Percentiles rank a stretch among this genome's conserved stretches.
These are phyloP conservation scores for Diplodia mutila DNA, from an alignment of 2,329 filamentous ascomycete genomes.

Conservation along the genomic window DNA sequence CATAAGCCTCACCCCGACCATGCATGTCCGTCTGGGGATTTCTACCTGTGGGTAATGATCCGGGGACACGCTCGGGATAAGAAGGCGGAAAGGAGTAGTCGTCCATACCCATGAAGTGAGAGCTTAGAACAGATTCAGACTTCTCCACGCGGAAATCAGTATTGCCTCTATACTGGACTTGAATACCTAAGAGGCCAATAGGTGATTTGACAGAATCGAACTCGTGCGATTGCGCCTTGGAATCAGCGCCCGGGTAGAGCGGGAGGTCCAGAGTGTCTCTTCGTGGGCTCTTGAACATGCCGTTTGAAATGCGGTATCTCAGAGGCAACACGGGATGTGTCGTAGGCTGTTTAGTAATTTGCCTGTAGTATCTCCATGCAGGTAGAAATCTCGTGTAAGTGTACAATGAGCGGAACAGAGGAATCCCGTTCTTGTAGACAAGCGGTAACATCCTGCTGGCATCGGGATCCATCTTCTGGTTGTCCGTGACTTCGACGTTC, in stretches of 20 bases:
- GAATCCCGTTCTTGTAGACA: conserved; percentile 95
- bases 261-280: conserved; percentile 73
- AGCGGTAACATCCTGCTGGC: conserved; percentile 64
- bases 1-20: conserved; percentile 80
- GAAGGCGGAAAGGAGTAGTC: conserved; percentile 86
- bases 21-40: conserved; percentile 50
- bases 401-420: conserved; percentile 89
- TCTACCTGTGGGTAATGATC: conserved; percentile 73
- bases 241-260: conserved; percentile 59
- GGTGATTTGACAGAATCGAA: conserved; percentile 87
- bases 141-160: conserved; percentile 92
- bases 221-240: conserved; percentile 71
- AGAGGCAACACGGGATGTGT: conserved; percentile 68
- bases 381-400: conserved; percentile 81
- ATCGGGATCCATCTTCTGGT: conserved; percentile 54
- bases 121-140: conserved; percentile 86
- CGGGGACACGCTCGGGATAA: conserved; percentile 66
- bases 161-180: conserved; percentile 82
- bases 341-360: conserved; percentile 69
- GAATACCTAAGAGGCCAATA: conserved; percentile 78
- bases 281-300: conserved; percentile 55
- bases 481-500: conserved; percentile 78
- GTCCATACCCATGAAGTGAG: conserved; percentile 88
- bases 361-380: conserved; percentile 81
- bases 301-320: conserved; percentile 76